phyloP scores from a whole-genome alignment of 257 asterid genomes.

The Solanum lycopersicoides region DNA sequence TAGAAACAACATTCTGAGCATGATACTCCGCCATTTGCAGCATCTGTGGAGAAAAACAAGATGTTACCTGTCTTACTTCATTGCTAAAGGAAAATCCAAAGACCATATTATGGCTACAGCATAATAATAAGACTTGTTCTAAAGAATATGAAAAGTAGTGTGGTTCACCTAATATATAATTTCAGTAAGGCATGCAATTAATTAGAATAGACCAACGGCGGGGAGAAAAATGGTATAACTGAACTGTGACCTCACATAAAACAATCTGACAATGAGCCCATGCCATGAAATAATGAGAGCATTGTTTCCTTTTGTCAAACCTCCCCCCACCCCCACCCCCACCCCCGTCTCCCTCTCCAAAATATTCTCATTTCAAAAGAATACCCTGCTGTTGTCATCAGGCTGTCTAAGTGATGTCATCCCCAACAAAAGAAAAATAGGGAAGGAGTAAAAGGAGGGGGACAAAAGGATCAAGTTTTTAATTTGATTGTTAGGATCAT shows the following conservation, averaged over 20 bases:
- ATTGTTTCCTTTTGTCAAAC: background rate
- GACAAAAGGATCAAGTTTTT: background rate
- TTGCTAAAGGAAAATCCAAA: background rate
- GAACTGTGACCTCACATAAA: background rate
- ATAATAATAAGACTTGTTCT: background rate
- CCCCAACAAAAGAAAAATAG: background rate
- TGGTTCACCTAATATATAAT: background rate
- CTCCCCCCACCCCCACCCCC: background rate
- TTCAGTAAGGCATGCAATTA: background rate
- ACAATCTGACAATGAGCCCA: background rate
- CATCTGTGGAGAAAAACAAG: conserved; percentile 49
- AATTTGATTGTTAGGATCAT: background rate
- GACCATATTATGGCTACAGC: background rate
- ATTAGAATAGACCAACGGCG: background rate
- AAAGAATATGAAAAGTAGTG: background rate
- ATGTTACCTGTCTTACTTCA: background rate
- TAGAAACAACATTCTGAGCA: conserved; percentile 58
- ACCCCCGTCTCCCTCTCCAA: background rate
- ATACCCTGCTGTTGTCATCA: background rate
- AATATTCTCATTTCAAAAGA: background rate
- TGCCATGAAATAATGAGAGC: background rate
- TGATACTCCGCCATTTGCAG: conserved; percentile 81
- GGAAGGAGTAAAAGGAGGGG: background rate
- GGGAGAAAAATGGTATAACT: background rate
- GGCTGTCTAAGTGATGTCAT: background rate